Percentiles rank a stretch among this genome's conserved stretches.
Conservation (phyloP, 2,329 filamentous ascomycete genomes). For the Teratosphaeria nubilosa region DNA sequence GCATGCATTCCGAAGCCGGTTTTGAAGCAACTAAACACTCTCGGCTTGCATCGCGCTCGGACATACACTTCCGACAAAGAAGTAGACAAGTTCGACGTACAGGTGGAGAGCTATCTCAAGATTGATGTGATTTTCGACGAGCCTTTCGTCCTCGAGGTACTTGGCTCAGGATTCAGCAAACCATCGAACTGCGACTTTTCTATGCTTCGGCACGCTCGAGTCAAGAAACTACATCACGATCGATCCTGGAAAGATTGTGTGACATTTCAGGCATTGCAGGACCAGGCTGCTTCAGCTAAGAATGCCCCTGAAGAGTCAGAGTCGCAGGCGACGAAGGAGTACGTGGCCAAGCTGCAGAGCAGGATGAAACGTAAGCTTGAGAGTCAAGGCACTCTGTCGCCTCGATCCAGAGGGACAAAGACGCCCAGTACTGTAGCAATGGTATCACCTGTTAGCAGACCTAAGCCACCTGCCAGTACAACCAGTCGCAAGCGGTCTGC, state of each 20-base stretch:
- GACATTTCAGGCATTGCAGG: conserved; percentile 59
- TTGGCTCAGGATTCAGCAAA: conserved; percentile 71
- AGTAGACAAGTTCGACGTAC: conserved; percentile 14
- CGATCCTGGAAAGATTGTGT: conserved; percentile 58
- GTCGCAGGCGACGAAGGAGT: conserved; percentile 50
- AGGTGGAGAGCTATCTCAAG: conserved; percentile 8
- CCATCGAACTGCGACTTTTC: conserved; percentile 58
- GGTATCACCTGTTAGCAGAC: background rate
- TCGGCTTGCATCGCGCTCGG: conserved; percentile 30
- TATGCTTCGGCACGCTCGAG: conserved; percentile 64
- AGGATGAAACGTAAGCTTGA: conserved; percentile 21
- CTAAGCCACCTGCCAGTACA: background rate
- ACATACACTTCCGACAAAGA: conserved; percentile 14
- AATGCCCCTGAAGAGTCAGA: conserved; percentile 42
- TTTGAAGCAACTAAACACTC: conserved; percentile 32
- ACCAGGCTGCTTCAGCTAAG: conserved; percentile 50
- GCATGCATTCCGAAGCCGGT: conserved; percentile 37
- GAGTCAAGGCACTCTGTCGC: conserved; percentile 13
- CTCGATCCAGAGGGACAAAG: conserved; percentile 3
- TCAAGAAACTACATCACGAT: conserved; percentile 70
- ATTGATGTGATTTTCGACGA: conserved; percentile 51
- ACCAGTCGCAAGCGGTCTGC: background rate
- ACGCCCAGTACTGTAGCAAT: conserved; percentile 1
- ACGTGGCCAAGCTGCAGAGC: conserved; percentile 51
- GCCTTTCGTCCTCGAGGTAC: conserved; percentile 69